Conservation (phyloP, 306 rosid genomes). For the Castanea mollissima region DNA sequence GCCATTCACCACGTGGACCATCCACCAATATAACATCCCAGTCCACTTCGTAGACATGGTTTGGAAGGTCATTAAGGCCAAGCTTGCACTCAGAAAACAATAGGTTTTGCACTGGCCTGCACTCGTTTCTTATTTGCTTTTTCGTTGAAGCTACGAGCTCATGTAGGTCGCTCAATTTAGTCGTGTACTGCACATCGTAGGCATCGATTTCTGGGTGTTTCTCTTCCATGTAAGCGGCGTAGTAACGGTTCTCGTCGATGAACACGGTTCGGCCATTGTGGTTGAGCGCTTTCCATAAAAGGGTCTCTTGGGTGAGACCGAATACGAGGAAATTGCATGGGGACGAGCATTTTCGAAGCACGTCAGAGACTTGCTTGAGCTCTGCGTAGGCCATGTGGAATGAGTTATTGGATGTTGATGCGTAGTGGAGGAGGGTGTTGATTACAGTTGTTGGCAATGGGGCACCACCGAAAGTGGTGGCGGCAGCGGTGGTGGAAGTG, state of each 20-base stretch:
- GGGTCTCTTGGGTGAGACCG: slow-evolving; percentile 86
- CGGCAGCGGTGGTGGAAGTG: slow-evolving; percentile 20
- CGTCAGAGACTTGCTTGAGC: slow-evolving; percentile 78
- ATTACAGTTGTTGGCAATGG: slow-evolving; percentile 69
- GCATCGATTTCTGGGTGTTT: slow-evolving; percentile 91
- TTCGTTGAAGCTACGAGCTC: slow-evolving; percentile 64
- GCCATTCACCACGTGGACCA: slow-evolving; percentile 92
- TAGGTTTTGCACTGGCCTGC: slow-evolving; percentile 90
- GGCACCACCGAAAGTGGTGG: slow-evolving; percentile 14
- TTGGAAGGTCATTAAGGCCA: slow-evolving; percentile 86
- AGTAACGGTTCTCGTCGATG: slow-evolving; percentile 93
- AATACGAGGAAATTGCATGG: slow-evolving; percentile 81
- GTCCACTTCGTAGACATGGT: slow-evolving; percentile 86
- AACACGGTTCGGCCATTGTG: slow-evolving; percentile 87
- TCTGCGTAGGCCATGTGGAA: slow-evolving; percentile 81
- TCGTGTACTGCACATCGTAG: slow-evolving; percentile 89
- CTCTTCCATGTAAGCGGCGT: slow-evolving; percentile 81
- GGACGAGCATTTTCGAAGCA: slow-evolving; percentile 68
- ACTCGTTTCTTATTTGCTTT: slow-evolving; percentile 70
- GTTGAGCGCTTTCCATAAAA: slow-evolving; percentile 89
- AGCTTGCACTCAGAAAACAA: slow-evolving; percentile 80
- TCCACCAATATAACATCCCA: slow-evolving; percentile 92
- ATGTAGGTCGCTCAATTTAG: slow-evolving; percentile 58
- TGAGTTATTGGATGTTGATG: slow-evolving; percentile 75
- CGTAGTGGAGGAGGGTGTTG: slow-evolving; percentile 82